Evolutionary conservation across 2,329 filamentous ascomycete species (phyloP).

Genomic region (Seiridium cupressi): DNA sequence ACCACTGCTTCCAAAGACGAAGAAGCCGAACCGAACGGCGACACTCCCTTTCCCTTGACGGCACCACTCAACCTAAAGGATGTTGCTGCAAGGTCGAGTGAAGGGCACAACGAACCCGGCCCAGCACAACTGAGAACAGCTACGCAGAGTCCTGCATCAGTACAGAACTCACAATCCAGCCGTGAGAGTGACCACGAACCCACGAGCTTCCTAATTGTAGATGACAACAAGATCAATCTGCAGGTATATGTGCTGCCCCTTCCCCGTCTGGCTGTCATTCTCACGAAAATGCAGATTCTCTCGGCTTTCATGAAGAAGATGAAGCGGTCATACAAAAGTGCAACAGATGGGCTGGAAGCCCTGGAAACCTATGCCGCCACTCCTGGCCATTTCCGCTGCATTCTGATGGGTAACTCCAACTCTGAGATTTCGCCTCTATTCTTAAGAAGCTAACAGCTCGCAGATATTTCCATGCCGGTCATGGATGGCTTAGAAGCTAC

Average conservation of each 20-base stretch:
- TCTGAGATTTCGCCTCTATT: not conserved
- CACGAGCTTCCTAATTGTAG: conserved; percentile 32
- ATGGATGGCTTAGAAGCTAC: conserved; percentile 41
- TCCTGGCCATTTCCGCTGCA: conserved; percentile 10
- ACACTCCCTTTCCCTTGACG: not conserved
- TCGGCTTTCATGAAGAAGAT: conserved; percentile 28
- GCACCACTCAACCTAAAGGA: too few relatives aligned
- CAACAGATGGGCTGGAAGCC: conserved; percentile 35
- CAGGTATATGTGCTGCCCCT: conserved; percentile 11
- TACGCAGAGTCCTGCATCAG: not conserved
- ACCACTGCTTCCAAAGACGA: not conserved
- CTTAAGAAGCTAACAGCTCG: not conserved
- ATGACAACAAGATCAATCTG: conserved; percentile 40
- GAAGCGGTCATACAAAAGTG: conserved; percentile 28
- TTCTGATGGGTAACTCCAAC: conserved; percentile 12
- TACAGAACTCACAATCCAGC: not conserved
- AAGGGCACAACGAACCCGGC: not conserved
- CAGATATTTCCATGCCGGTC: conserved; percentile 42
- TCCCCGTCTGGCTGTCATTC: not conserved
- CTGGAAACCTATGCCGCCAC: conserved; percentile 28
- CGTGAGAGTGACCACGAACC: not conserved
- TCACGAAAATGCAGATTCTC: conserved; percentile 20
- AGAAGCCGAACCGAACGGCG: not conserved
- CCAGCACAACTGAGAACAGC: not conserved
- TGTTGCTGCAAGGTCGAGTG: too few relatives aligned